phyloP scores from a whole-genome alignment of 2,329 filamentous ascomycete genomes.

The Emmonsiellopsis sp. region DNA sequence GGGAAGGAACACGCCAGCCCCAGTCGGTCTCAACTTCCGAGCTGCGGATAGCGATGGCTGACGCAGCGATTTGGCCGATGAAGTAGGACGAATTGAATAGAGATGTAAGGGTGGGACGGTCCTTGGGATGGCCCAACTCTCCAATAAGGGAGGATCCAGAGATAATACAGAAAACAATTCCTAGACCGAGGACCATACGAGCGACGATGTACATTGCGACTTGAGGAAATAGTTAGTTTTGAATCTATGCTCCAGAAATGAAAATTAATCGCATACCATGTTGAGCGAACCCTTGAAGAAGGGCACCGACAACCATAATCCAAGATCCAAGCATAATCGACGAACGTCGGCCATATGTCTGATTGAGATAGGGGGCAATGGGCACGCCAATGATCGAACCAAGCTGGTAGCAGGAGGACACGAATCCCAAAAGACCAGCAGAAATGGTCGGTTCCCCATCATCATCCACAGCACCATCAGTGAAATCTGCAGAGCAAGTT shows the following conservation, averaged over 20 bases:
- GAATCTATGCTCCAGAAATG: constrained; percentile 12
- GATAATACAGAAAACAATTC: constrained; percentile 53
- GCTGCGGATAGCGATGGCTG: constrained; percentile 30
- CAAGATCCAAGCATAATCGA: constrained; percentile 48
- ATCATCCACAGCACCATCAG: constrained; percentile 14
- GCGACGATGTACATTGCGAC: constrained; percentile 53
- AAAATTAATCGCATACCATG: constrained; percentile 27
- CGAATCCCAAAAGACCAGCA: constrained; percentile 37
- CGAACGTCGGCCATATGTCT: constrained; percentile 47
- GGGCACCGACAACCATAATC: constrained; percentile 47
- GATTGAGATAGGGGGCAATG: constrained; percentile 48
- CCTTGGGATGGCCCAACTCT: constrained; percentile 53
- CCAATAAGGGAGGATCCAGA: constrained; percentile 51
- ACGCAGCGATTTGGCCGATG: constrained; percentile 41
- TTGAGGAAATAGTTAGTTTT: constrained; percentile 14
- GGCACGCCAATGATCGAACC: constrained; percentile 52
- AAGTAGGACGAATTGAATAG: constrained; percentile 54
- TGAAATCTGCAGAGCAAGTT: constrained; percentile 16
- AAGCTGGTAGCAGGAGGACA: constrained; percentile 51
- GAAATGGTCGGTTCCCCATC: constrained; percentile 14
- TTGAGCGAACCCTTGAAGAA: constrained; percentile 47
- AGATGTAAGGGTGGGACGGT: constrained; percentile 51
- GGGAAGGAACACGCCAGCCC: constrained; percentile 36
- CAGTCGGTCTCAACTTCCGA: constrained; percentile 25
- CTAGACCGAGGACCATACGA: constrained; percentile 52